Percentiles rank a stretch among this genome's conserved stretches.
These are phyloP conservation scores for Pythium monospermum DNA, from an alignment of 352 stramenopile species.

Conservation along the genomic window DNA sequence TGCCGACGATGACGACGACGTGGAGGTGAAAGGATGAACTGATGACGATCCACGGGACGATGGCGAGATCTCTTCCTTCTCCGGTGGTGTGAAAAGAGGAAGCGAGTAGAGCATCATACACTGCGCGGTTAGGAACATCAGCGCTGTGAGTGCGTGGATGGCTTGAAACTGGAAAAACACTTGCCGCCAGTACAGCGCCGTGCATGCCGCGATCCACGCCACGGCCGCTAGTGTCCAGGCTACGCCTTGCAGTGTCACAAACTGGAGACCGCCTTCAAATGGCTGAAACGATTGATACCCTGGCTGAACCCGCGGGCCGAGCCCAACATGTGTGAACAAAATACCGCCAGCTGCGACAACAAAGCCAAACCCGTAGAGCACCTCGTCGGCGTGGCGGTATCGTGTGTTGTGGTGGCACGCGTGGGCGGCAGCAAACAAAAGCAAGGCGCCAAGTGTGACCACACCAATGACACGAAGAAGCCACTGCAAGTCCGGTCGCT, in stretches of 20 bases:
- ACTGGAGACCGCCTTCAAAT: slow-evolving; percentile 39
- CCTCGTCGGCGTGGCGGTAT: slow-evolving; percentile 30
- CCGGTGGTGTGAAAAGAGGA: slow-evolving; percentile 27
- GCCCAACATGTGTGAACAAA: slow-evolving; percentile 30
- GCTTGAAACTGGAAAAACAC: slow-evolving; percentile 40
- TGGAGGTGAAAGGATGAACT: no score
- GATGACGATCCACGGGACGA: background rate
- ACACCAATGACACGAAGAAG: slow-evolving; percentile 26
- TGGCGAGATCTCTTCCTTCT: background rate
- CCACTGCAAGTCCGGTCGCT: slow-evolving; percentile 23
- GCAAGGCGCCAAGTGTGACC: slow-evolving; percentile 23
- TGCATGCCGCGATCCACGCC: slow-evolving; percentile 33
- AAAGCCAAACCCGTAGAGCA: slow-evolving; percentile 47
- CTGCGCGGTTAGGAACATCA: slow-evolving; percentile 40
- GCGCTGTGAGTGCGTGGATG: slow-evolving; percentile 36
- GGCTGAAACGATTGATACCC: slow-evolving; percentile 42
- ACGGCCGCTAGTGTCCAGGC: slow-evolving; percentile 45
- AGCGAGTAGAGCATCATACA: slow-evolving; percentile 34
- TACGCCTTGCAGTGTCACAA: slow-evolving; percentile 46
- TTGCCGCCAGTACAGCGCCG: slow-evolving; percentile 40
- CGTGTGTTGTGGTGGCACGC: slow-evolving; percentile 17
- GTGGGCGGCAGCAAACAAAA: slow-evolving; percentile 34
- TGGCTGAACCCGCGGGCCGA: slow-evolving; percentile 31
- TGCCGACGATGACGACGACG: background rate
- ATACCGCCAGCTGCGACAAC: slow-evolving; percentile 33